Percentiles rank a stretch among this genome's conserved stretches.
phyloP scores from a whole-genome alignment of 768 basidiomycete species.

The Tephrocybe sp. region DNA sequence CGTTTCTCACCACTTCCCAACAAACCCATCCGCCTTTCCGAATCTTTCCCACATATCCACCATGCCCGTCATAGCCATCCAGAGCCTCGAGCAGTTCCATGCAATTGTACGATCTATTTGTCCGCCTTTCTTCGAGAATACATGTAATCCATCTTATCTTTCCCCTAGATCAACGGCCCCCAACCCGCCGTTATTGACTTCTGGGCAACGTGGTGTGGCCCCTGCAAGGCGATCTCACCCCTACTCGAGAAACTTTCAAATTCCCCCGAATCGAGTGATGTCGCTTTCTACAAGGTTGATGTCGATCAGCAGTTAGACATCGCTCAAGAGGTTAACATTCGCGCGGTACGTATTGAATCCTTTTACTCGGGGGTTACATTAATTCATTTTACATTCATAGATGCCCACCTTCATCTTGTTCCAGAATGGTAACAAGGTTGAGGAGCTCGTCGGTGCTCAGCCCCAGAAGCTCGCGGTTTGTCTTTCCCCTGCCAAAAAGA shows the following conservation, averaged over 20 bases:
- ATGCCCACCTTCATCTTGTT: constrained; percentile 37
- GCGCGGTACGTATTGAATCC: constrained; percentile 8
- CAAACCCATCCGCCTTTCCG: not conserved
- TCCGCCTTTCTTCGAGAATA: not conserved
- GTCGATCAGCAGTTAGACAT: constrained; percentile 58
- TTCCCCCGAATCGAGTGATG: constrained; percentile 22
- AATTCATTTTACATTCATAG: constrained; percentile 2
- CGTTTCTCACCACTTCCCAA: not conserved
- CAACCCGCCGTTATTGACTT: constrained; percentile 61
- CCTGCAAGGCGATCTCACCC: constrained; percentile 65
- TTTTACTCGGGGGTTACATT: not conserved
- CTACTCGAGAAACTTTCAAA: constrained; percentile 57
- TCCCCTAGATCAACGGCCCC: constrained; percentile 40
- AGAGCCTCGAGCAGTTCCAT: constrained; percentile 35
- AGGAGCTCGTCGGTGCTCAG: constrained; percentile 47
- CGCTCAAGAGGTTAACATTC: constrained; percentile 41
- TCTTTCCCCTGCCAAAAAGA: no score
- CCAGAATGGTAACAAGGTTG: constrained; percentile 31
- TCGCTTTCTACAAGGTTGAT: constrained; percentile 74
- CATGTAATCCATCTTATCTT: not conserved
- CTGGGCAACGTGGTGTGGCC: constrained; percentile 78
- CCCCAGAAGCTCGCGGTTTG: constrained; percentile 39
- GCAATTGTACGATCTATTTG: constrained; percentile 35
- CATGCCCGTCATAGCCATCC: constrained; percentile 40
- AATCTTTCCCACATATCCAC: constrained; percentile 5